phyloP scores from a whole-genome alignment of 441 rosid genomes.

The Aleurites moluccanus region DNA sequence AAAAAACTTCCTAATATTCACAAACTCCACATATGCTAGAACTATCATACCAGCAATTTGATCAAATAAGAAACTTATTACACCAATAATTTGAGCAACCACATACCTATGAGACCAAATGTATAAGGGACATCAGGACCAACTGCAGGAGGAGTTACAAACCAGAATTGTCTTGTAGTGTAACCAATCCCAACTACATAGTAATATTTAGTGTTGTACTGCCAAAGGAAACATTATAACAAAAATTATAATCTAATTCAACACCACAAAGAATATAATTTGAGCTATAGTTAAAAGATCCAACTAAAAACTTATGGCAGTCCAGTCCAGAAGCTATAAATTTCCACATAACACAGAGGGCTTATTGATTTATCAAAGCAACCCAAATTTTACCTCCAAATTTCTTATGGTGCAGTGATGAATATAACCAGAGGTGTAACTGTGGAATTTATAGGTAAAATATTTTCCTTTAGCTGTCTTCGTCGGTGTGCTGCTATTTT shows the following conservation, averaged over 20 bases:
- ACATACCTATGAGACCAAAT: constrained; percentile 83
- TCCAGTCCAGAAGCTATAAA: neutral
- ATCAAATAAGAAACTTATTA: neutral
- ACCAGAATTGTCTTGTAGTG: constrained; percentile 60
- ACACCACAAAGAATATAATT: neutral
- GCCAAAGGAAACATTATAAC: constrained; percentile 23
- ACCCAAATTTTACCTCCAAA: constrained; percentile 48
- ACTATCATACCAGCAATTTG: neutral
- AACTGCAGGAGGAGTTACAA: constrained; percentile 71
- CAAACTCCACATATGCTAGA: neutral
- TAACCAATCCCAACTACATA: constrained; percentile 61
- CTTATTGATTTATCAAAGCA: constrained; percentile 6
- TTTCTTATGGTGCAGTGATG: constrained; percentile 73
- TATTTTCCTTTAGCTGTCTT: constrained; percentile 48
- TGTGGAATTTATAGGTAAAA: constrained; percentile 47
- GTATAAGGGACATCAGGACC: constrained; percentile 89
- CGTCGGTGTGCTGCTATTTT: constrained; percentile 38
- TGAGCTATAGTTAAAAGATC: neutral
- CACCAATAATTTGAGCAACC: neutral
- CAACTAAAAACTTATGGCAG: neutral
- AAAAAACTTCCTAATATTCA: neutral
- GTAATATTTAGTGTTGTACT: constrained; percentile 68
- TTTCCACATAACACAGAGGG: neutral
- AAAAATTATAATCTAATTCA: constrained; percentile 3
- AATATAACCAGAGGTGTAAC: constrained; percentile 78